Evolutionary conservation across 148 eudicot genomes (phyloP).

Genomic region (Hydrangea macrophylla): DNA sequence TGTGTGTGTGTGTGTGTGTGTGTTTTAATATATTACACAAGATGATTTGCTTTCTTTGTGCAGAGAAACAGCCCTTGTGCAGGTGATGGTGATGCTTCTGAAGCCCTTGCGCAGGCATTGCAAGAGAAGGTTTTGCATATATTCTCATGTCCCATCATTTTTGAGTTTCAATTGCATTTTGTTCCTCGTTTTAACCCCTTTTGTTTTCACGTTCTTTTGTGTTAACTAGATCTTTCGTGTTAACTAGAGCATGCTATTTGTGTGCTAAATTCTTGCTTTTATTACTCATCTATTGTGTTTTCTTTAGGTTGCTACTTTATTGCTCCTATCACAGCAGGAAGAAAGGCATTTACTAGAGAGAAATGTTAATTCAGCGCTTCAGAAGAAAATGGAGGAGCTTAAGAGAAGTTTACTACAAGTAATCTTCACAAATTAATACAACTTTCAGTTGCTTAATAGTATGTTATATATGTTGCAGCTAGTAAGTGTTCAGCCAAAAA

Average conservation of each 20-base stretch:
- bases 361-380: slow-evolving; percentile 67
- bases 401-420: slow-evolving; percentile 79
- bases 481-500: not conserved
- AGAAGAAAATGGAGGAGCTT: slow-evolving; percentile 79
- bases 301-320: slow-evolving; percentile 73
- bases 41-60: no score
- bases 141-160: not conserved
- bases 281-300: slow-evolving; percentile 9
- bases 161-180: no score
- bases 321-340: slow-evolving; percentile 89
- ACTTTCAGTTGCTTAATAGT: not conserved
- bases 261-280: slow-evolving; percentile 2
- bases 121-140: slow-evolving; percentile 73
- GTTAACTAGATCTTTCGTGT: slow-evolving; percentile 1
- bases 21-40: no score
- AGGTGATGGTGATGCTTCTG: slow-evolving; percentile 47
- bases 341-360: slow-evolving; percentile 81
- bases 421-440: no score
- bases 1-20: no score
- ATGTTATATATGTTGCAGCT: not conserved
- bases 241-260: not conserved
- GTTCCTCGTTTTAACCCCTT: not conserved
- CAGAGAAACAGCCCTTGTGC: slow-evolving; percentile 31
- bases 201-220: slow-evolving; percentile 1
- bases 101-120: slow-evolving; percentile 77